Evolutionary conservation across 163 green algal genomes (phyloP).

Genomic region (Smithsoniella earleae): DNA sequence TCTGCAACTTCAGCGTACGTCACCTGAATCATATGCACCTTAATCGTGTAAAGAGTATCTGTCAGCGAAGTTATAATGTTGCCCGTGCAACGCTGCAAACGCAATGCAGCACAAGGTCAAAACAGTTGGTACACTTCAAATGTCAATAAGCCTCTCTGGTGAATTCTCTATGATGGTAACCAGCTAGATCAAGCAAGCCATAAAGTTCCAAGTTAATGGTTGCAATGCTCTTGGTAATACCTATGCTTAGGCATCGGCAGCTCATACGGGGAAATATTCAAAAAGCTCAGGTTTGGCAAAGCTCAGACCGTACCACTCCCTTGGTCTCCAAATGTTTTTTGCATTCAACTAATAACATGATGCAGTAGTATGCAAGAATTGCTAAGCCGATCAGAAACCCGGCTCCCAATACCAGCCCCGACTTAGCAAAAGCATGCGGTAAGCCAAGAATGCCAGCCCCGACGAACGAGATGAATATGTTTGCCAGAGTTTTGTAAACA

Average conservation of each 20-base stretch:
- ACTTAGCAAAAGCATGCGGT: conserved; percentile 42
- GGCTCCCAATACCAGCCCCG: conserved; percentile 34
- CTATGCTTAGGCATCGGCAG: no score
- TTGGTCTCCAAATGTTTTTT: conserved; percentile 21
- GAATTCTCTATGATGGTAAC: no score
- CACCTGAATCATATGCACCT: conserved; percentile 33
- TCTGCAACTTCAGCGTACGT: conserved; percentile 36
- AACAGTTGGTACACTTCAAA: no score
- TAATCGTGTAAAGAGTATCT: conserved; percentile 3
- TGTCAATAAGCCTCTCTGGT: no score
- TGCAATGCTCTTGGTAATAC: no score
- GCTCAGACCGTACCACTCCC: conserved; percentile 9
- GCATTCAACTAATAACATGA: conserved; percentile 41
- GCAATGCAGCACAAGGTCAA: no score
- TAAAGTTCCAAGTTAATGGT: no score
- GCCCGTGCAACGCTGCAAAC: no score
- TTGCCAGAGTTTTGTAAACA: conserved; percentile 32
- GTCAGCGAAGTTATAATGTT: no score
- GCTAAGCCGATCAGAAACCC: conserved; percentile 34
- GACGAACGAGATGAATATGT: conserved; percentile 49
- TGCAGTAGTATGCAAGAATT: conserved; percentile 37
- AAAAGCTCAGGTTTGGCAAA: no score
- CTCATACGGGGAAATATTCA: no score
- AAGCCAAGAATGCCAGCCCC: conserved; percentile 47
- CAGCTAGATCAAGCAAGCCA: no score